A percentile compares a stretch with the other conserved stretches of the same genome.
Conservation (phyloP, 768 basidiomycete species). For the Boletellus ananas region DNA sequence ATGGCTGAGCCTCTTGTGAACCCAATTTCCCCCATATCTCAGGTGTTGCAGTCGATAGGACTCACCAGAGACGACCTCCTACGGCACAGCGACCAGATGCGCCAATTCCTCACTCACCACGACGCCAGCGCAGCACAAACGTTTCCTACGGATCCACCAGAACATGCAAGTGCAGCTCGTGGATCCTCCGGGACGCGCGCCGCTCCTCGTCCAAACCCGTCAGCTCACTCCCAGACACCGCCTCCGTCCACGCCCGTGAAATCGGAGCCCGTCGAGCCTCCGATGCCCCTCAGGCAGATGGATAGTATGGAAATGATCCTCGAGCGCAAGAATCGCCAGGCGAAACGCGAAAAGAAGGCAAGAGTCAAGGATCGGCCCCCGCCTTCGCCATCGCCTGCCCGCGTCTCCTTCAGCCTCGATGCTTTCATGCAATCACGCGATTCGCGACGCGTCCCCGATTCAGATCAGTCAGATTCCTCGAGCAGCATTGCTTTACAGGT, state of each 20-base stretch:
- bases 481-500: constrained; percentile 38
- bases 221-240: constrained; percentile 36
- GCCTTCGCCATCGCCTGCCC: constrained; percentile 51
- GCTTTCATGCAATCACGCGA: constrained; percentile 57
- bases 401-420: constrained; percentile 43
- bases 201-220: constrained; percentile 48
- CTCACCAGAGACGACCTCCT: constrained; percentile 74
- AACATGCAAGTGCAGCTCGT: constrained; percentile 37
- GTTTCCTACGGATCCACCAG: constrained; percentile 33
- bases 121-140: constrained; percentile 44
- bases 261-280: constrained; percentile 51
- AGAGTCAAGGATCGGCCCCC: constrained; percentile 49
- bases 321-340: constrained; percentile 61
- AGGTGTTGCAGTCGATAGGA: constrained; percentile 65
- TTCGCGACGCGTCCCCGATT: constrained; percentile 36
- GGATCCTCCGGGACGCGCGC: constrained; percentile 41
- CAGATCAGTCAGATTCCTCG: constrained; percentile 31
- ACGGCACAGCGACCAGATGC: constrained; percentile 75
- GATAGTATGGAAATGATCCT: constrained; percentile 77
- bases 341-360: constrained; percentile 45
- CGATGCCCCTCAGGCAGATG: constrained; percentile 51
- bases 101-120: constrained; percentile 65
- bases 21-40: constrained; percentile 63
- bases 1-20: constrained; percentile 27
- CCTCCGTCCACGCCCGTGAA: constrained; percentile 60